Base-by-base conservation (phyloP, 2,329 filamentous ascomycete genomes). In the Fusarium sp. region DNA sequence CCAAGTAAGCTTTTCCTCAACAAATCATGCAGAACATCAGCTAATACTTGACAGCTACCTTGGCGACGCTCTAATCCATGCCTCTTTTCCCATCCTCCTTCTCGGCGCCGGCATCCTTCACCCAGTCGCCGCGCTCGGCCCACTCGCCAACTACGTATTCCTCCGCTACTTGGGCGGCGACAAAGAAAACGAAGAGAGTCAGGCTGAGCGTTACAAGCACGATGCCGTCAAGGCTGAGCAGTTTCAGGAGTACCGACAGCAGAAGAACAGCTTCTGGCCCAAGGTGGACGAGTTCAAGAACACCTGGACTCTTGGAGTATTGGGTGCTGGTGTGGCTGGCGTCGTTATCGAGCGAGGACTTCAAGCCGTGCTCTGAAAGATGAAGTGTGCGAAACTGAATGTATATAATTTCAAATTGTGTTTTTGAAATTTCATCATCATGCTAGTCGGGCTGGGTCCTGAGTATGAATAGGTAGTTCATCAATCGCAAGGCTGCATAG, bases 401-500 rank as follows among this genome's bases (percentile, higher is more conserved):
- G 11, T 29, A 19, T 25, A 25, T 25, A 8, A 25, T 25, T 5
- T 25, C 23, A 25, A 25, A 6, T 25, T 25, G 4, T 8, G 23
- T 25, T 25, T 25, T 25, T 25, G 23, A 25, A 19, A 19, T 4
- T 25, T 25, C 8, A 25, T 25, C 8, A 25, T 8, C 8, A 25
- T 25, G 23, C 2, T 25, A 25, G 23, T 25, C 23, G 23, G 23
- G 8, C 4, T 8, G 8, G 8, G 23, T 25, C 23, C 23, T 8
- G 23, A 25, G 19, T 19, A 19, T 3, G 19, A 19, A 19, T 19
- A 19, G 19, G 19, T 19, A 19, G 19, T 19, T 4, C 3, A 19
- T 19, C 65, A 66, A 42, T 70, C 51, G 41, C 19, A 74, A 71
- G 23, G 23, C 23, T 25, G 23, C 23, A 25, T 2, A 7, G 23